phyloP scores from a whole-genome alignment of 169 alveolate species.

The Plasmodium vivax region DNA sequence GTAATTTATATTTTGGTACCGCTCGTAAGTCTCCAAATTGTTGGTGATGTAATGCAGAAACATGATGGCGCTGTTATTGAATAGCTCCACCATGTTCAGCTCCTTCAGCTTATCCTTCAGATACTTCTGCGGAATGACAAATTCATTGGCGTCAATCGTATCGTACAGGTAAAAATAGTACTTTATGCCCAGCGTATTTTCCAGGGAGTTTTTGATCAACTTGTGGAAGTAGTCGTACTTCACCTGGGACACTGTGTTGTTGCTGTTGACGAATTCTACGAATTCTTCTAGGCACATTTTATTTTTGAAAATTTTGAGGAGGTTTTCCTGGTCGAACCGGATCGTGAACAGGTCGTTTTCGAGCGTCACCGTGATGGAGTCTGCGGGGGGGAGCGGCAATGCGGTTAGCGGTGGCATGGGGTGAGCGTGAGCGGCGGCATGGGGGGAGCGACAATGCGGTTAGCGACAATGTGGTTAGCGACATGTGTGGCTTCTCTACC shows the following conservation, averaged over 20 bases:
- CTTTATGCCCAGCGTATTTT: constrained; percentile 78
- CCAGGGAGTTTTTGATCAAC: constrained; percentile 55
- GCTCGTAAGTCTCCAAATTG: constrained; percentile 52
- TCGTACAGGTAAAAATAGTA: constrained; percentile 83
- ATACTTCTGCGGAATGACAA: constrained; percentile 82
- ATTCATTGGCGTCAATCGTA: constrained; percentile 85
- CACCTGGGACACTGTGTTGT: neutral
- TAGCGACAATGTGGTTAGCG: neutral
- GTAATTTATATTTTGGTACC: constrained; percentile 42
- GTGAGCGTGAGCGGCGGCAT: neutral
- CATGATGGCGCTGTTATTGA: constrained; percentile 54
- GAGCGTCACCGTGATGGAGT: constrained; percentile 24
- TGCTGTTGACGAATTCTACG: constrained; percentile 38
- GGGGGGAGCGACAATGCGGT: neutral
- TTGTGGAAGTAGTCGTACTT: constrained; percentile 54
- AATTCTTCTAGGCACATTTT: constrained; percentile 51
- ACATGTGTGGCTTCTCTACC: neutral
- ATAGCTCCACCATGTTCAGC: constrained; percentile 54
- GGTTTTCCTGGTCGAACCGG: constrained; percentile 53
- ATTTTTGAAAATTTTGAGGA: constrained; percentile 44
- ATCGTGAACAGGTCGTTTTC: constrained; percentile 65
- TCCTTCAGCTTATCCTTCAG: constrained; percentile 34
- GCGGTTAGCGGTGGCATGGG: neutral
- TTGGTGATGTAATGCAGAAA: constrained; percentile 66
- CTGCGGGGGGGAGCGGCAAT: neutral